Base-by-base conservation (phyloP, 306 rosid genomes). In the Fragaria nilgerrensis region DNA sequence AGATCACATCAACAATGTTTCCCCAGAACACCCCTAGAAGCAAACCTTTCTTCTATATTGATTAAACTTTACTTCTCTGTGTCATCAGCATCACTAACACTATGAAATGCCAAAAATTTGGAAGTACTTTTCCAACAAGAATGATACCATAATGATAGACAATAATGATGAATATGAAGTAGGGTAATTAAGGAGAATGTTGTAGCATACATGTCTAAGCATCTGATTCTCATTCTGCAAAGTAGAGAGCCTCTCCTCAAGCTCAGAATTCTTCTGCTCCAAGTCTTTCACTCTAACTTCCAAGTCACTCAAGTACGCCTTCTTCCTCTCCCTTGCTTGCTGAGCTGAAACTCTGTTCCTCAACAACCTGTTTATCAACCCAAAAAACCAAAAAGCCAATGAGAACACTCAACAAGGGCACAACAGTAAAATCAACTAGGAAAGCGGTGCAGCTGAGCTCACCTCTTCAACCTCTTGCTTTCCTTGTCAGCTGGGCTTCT, bases 331-430 rank as follows among this genome's bases (percentile, higher is more conserved):
- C 87, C 99, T 90, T 75, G 99, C 99, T 85, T 89, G 99, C 76
- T 95, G 99, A 65, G 99, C 97, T 29, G 99, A 95, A 72, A 95
- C 99, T 87, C 97, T 86, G 76, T 95, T 95, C 89, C 99, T 90
- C 73, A 95, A 83, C 77, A 95, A 80, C 87, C 99, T 95, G 68
- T 72, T 78, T n/a, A 10, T 14, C 41, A 55, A 52, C 19, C n/a
- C 27, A 5, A 49, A 70, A 37, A 16, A 76, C 83, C 64, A 83
- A 82, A 84, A 69, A 55, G 80, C 63, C 47, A 85, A 65, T 47
- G 19, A 65, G 53, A 27, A 70, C 79, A 76, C 7, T 34, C 16
- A 76, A 64, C 76, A 69, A 19, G 63, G 74, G 34, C 23, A 45
- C 48, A 44, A 39, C 45, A 6, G 82, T 72, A 73, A 72, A 63